Conservation (phyloP, 805 yeast species). For the Cyberlindnera americana region DNA sequence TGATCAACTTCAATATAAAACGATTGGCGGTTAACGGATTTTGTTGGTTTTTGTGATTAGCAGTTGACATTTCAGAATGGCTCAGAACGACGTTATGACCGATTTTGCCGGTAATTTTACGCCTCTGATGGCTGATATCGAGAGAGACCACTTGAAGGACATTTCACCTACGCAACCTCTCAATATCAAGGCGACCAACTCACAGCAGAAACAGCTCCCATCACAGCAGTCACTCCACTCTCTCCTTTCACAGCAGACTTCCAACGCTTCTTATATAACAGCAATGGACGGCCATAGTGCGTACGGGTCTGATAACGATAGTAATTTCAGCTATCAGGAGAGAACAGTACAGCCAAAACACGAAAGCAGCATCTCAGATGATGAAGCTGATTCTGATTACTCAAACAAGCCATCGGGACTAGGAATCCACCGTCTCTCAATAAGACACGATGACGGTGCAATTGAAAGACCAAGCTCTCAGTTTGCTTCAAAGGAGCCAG, state of each 20-base stretch:
- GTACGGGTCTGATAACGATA: not conserved
- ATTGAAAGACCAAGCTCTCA: constrained; percentile 4
- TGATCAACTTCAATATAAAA: too few species aligned
- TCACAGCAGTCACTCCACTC: constrained; percentile 13
- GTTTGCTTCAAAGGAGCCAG: not conserved
- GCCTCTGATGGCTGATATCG: constrained; percentile 4
- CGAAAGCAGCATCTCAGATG: constrained; percentile 2
- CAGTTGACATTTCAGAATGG: constrained; percentile 2
- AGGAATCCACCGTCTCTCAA: constrained; percentile 16
- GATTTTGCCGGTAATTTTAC: constrained; percentile 10
- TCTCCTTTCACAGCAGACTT: constrained; percentile 15
- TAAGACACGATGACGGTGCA: constrained; percentile 5
- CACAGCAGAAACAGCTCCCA: not conserved
- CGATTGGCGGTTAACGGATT: too few species aligned
- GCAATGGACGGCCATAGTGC: constrained; percentile 17
- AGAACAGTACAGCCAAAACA: not conserved
- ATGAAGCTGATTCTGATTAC: not conserved
- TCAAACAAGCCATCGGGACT: constrained; percentile 9
- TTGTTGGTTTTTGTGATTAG: too few species aligned
- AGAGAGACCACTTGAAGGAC: constrained; percentile 6
- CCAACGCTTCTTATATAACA: constrained; percentile 21
- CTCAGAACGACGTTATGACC: constrained; percentile 5
- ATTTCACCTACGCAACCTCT: constrained; percentile 28
- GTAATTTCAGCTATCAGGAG: not conserved
- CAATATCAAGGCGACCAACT: constrained; percentile 11